A percentile compares a stretch with the other conserved stretches of the same genome.
Evolutionary conservation across 2,329 filamentous ascomycete species (phyloP).

Genomic region (Trichoderma hamatum): DNA sequence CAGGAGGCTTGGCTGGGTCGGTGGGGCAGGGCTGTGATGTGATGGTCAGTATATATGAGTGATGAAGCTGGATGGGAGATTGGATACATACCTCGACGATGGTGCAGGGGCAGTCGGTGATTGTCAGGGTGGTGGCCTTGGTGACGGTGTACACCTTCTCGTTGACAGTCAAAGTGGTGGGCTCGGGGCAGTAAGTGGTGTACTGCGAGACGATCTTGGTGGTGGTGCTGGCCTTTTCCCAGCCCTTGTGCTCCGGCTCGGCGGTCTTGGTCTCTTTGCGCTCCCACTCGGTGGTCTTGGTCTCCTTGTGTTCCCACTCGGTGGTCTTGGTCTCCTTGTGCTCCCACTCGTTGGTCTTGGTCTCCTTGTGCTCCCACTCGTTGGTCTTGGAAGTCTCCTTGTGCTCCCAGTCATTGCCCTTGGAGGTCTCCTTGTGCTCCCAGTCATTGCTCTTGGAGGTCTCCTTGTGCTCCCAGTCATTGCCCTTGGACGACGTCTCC

Average conservation of each 20-base stretch:
- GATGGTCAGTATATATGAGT: neutral
- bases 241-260: neutral
- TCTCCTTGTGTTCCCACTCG: neutral
- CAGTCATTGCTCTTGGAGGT: neutral
- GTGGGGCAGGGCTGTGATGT: slow-evolving; percentile 26
- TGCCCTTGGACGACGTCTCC: neutral
- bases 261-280: neutral
- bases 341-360: neutral
- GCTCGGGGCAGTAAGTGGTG: slow-evolving; percentile 49
- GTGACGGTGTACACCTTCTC: slow-evolving; percentile 57
- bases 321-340: neutral
- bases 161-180: slow-evolving; percentile 56
- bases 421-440: neutral
- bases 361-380: neutral
- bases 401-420: neutral
- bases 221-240: slow-evolving; percentile 28
- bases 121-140: slow-evolving; percentile 57
- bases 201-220: slow-evolving; percentile 43
- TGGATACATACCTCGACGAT: slow-evolving; percentile 37
- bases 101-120: slow-evolving; percentile 59
- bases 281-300: neutral
- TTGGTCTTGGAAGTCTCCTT: neutral
- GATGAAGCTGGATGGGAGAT: slow-evolving; percentile 30
- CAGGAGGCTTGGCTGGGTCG: slow-evolving; percentile 15
- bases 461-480: neutral